These are phyloP conservation scores for Pseudogymnoascus pannorum DNA, from an alignment of 2,329 filamentous ascomycete genomes.

Conservation along the genomic window DNA sequence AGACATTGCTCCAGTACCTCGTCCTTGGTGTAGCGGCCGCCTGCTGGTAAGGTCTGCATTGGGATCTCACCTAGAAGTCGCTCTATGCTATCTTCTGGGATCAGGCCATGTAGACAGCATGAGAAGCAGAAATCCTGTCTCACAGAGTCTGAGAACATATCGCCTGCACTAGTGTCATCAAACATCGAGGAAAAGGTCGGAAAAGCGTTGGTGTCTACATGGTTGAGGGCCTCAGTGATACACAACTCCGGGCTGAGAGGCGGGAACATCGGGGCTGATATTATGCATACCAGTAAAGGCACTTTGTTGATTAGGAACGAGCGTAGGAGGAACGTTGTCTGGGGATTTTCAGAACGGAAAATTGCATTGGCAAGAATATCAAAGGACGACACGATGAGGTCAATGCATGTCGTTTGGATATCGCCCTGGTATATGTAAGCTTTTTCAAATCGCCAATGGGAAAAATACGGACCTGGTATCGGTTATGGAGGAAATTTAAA, in stretches of 20 bases:
- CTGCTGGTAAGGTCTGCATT: slow-evolving; percentile 67
- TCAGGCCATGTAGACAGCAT: slow-evolving; percentile 80
- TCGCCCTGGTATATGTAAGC: slow-evolving; percentile 52
- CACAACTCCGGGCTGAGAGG: slow-evolving; percentile 55
- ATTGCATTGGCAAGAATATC: slow-evolving; percentile 84
- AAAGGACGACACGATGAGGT: slow-evolving; percentile 82
- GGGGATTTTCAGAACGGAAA: slow-evolving; percentile 56
- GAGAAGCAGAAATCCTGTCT: slow-evolving; percentile 81
- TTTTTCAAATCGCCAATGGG: background rate
- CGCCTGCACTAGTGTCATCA: slow-evolving; percentile 45
- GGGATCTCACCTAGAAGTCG: slow-evolving; percentile 76
- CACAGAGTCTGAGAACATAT: slow-evolving; percentile 56
- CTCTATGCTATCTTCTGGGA: slow-evolving; percentile 70
- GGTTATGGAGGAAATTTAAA: slow-evolving; percentile 72
- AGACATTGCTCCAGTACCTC: slow-evolving; percentile 71
- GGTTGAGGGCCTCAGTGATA: slow-evolving; percentile 57
- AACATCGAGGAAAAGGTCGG: slow-evolving; percentile 59
- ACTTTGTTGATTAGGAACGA: slow-evolving; percentile 79
- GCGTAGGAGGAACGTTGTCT: slow-evolving; percentile 64
- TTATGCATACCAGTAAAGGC: slow-evolving; percentile 51
- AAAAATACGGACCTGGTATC: slow-evolving; percentile 61
- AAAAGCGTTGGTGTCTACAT: slow-evolving; percentile 55
- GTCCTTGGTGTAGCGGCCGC: slow-evolving; percentile 70
- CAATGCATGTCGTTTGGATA: slow-evolving; percentile 66
- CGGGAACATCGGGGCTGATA: slow-evolving; percentile 50